Base-by-base conservation (phyloP, 2,329 filamentous ascomycete genomes). In the Raffaelea ambrosiae region DNA sequence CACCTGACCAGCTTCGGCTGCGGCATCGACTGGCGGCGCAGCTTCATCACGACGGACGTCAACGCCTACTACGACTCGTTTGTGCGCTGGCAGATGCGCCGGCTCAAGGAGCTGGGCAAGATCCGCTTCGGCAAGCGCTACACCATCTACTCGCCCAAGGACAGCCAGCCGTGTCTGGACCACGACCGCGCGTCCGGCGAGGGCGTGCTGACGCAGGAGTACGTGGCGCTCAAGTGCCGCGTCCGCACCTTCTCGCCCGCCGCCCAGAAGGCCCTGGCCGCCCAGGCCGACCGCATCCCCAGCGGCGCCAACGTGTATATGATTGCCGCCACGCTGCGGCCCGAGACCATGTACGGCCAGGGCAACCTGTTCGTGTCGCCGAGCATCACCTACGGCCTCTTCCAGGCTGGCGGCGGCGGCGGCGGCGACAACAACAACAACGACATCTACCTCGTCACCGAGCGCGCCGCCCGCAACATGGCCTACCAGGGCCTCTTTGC, bases 331-430 rank as follows among this genome's bases (percentile, higher is more conserved):
- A 97, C 93, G 48, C 77, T 98, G 52, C 53, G 93, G 53, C 88
- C 93, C 3, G 93, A 98, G 73, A 98, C 93, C 33, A 97, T 98
- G 91, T 98, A 97, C 63, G 94, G 94, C 38, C 93, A 97, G 67
- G 94, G 83, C 4, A 94, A 88, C 69, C 95, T 90, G 65, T 98
- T 97, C 58, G 88, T 98, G 43, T 88, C 89, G 3, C 91, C 93
- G 10, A 86, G 85, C 61, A 85, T 97, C 60, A 80, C 75, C 40
- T 98, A 98, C 60, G 91, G 91, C 44, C 70, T 98, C 53, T 96
- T 88, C 75, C 48, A 45, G 43, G 46, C 16, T 5, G 35, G 51
- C 21, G 86, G 88, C 66, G 79, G 81, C 48, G 78, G 77, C 20
- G 40, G 44, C 43, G n/a, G n/a, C n/a, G n/a, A n/a, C n/a, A n/a